Conservation (phyloP, 1,139 yeast genomes). For the Candida gigantensis region DNA sequence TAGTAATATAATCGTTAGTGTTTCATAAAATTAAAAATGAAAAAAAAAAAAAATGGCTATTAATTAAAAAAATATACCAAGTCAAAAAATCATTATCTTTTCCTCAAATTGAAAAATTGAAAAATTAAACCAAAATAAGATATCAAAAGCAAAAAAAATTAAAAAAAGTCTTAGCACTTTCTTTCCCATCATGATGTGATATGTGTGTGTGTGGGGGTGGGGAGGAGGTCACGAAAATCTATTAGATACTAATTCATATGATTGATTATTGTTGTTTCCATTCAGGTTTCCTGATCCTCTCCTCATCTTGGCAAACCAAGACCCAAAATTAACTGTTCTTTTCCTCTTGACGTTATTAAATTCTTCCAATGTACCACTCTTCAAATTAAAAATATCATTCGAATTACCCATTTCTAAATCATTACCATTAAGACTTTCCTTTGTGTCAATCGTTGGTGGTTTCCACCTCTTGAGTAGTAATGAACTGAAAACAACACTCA, state of each 20-base stretch:
- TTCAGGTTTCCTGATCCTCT: conserved; percentile 1
- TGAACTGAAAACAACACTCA: conserved; percentile 84
- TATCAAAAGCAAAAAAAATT: too few relatives aligned
- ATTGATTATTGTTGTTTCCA: conserved; percentile 6
- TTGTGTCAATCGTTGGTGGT: conserved; percentile 35
- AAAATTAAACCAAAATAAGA: too few relatives aligned
- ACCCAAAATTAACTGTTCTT: conserved; percentile 6
- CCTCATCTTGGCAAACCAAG: conserved; percentile 6
- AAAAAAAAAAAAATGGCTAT: too few relatives aligned
- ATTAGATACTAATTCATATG: conserved; percentile 11
- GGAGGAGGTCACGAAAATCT: conserved; percentile 10
- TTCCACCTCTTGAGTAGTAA: conserved; percentile 66
- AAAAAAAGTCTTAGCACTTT: too few relatives aligned
- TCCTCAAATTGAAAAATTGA: too few relatives aligned
- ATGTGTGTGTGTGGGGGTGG: too few relatives aligned
- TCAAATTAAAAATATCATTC: conserved; percentile 30
- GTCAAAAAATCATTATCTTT: too few relatives aligned
- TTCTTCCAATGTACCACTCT: conserved; percentile 30
- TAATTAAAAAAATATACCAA: too few relatives aligned
- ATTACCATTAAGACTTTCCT: conserved; percentile 12
- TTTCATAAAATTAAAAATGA: too few relatives aligned
- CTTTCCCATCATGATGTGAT: too few relatives aligned
- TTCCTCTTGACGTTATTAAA: conserved; percentile 29
- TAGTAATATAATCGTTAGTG: too few relatives aligned
- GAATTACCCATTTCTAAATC: conserved; percentile 25